Evolutionary conservation across 208 protist species (phyloP), one percentile per base, ranked within the genome.

Genomic region (Jaenimonas drosophilae): DNA sequence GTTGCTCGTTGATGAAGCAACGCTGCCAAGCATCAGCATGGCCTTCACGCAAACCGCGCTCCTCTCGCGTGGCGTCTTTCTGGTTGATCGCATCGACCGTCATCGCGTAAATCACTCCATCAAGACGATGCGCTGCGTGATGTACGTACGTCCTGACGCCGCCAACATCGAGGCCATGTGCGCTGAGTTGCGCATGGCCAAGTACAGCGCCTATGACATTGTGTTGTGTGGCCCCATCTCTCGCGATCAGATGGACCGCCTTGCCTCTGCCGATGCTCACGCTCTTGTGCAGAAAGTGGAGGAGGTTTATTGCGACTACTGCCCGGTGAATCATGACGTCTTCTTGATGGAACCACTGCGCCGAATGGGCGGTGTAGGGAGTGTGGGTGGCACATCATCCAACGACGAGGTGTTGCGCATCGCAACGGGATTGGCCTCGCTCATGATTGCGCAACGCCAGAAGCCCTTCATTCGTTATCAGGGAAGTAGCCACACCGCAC

Each of bases 281-380:
- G 79, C 94, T n/a, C 64, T 95, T 0, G 95, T 99, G 24, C 54
- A 78, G 26, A 65, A 83, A 42, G 88, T 95, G n/a, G 71, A 96
- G 54, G 96, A 99, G 64, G 74, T 96, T 24, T 98, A 91, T 64
- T 96, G 76, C 32, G 97, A 98, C 66, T 98, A 94, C 53, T 83
- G 76, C 43, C 71, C 95, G 1, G 55, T 98, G 17, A 97, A 97
- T 60, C 49, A 48, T 3, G 76, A 96, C 47, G 78, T 73, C 0
- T 88, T 92, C 63, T 23, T 82, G 43, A 60, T 76, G 3, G 70
- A 85, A 54, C 25, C 42, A 44, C 33, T 33, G 23, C n/a, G 34
- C n/a, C n/a, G n/a, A n/a, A n/a, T n/a, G n/a, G n/a, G n/a, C n/a
- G n/a, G n/a, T n/a, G n/a, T n/a, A n/a, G n/a, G n/a, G n/a, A n/a